A percentile compares a stretch with the other conserved stretches of the same genome.
phyloP scores from a whole-genome alignment of 139 green algal species.

The Auxenochlorella protothecoides region DNA sequence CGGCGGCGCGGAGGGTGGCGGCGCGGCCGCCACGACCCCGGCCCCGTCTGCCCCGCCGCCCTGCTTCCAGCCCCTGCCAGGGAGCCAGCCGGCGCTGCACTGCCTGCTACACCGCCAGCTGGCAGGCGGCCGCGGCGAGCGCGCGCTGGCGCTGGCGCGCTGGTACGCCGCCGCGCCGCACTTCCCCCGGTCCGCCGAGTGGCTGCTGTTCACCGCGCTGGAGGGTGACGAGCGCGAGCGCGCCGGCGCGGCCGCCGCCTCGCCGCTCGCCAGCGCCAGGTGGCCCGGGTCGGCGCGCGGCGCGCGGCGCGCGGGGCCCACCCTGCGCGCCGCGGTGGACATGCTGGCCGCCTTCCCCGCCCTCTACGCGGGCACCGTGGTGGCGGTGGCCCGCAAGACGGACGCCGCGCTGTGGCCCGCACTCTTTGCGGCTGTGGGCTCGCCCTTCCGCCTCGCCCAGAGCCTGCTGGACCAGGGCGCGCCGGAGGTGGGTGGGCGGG shows the following conservation, averaged over 20 bases:
- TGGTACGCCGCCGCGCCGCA: conserved; percentile 47
- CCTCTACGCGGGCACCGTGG: conserved; percentile 69
- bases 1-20: conserved; percentile 7
- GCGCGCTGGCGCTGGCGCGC: conserved; percentile 49
- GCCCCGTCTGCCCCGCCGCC: conserved; percentile 2
- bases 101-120: conserved; percentile 85
- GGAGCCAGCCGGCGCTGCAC: conserved; percentile 84
- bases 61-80: conserved; percentile 70
- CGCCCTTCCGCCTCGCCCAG: conserved; percentile 50
- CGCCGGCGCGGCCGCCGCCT: no score
- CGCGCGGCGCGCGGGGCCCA: background rate
- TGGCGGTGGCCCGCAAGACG: conserved; percentile 90
- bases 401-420: conserved; percentile 80
- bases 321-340: background rate
- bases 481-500: conserved; percentile 11
- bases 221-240: conserved; percentile 52
- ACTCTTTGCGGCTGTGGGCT: conserved; percentile 82
- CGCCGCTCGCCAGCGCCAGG: background rate
- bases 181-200: conserved; percentile 85
- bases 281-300: background rate
- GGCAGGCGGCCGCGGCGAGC: conserved; percentile 33
- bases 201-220: conserved; percentile 90
- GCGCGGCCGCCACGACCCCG: conserved; percentile 6
- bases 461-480: conserved; percentile 44
- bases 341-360: conserved; percentile 13